A percentile compares a stretch with the other conserved stretches of the same genome.
These are phyloP conservation scores for Helotiales sp. DNA, from an alignment of 2,329 filamentous ascomycete species.

Conservation along the genomic window DNA sequence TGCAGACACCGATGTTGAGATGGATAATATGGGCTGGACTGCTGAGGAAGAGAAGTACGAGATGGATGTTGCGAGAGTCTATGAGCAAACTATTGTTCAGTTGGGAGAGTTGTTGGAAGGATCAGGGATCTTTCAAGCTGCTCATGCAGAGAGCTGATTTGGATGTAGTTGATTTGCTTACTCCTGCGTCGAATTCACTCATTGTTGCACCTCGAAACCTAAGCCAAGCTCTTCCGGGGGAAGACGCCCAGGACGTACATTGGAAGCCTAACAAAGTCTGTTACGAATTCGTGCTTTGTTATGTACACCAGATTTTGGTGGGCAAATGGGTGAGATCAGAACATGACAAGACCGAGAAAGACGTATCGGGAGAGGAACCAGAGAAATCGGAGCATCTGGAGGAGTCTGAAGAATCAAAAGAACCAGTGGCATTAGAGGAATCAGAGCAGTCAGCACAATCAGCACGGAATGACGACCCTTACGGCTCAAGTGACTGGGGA, in stretches of 20 bases:
- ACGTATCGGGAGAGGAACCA: conserved; percentile 1
- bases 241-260: not conserved
- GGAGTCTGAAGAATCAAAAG: too few relatives aligned
- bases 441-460: too few relatives aligned
- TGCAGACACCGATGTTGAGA: conserved; percentile 35
- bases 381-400: conserved; percentile 15
- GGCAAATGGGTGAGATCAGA: conserved; percentile 3
- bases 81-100: conserved; percentile 76
- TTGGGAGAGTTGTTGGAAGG: conserved; percentile 65
- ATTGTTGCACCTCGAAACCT: not conserved
- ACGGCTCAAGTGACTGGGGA: too few relatives aligned
- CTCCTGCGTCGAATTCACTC: not conserved
- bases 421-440: too few relatives aligned
- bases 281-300: conserved; percentile 11
- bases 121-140: conserved; percentile 7
- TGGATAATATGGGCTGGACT: conserved; percentile 28
- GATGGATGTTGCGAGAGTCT: conserved; percentile 74
- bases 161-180: not conserved
- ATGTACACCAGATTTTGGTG: conserved; percentile 1
- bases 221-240: not conserved
- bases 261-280: conserved; percentile 8
- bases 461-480: too few relatives aligned
- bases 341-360: not conserved
- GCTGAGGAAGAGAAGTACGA: conserved; percentile 57
- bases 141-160: not conserved